Conservation (phyloP, 192 early-diverging fungal species). For the Geosiphon pyriformis region DNA sequence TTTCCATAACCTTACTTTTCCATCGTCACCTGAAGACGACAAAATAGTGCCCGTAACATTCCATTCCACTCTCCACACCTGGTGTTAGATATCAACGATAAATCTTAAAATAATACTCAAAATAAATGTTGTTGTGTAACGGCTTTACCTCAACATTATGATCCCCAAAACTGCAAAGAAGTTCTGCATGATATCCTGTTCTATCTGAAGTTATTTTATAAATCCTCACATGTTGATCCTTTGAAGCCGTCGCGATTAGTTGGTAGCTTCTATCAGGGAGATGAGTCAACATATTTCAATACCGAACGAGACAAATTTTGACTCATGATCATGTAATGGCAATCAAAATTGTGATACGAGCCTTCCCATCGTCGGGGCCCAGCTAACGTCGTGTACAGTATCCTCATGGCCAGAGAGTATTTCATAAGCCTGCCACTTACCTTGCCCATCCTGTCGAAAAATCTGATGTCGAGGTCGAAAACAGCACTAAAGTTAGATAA, state of each 20-base stretch:
- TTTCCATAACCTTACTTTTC: constrained; percentile 78
- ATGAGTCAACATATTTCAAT: background rate
- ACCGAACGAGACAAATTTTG: background rate
- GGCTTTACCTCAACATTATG: constrained; percentile 52
- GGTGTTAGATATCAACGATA: background rate
- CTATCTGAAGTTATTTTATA: constrained; percentile 58
- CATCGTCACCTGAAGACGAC: constrained; percentile 76
- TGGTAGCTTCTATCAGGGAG: constrained; percentile 63
- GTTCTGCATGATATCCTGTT: constrained; percentile 40
- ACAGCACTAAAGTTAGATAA: background rate
- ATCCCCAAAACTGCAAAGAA: constrained; percentile 53
- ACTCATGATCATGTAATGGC: background rate
- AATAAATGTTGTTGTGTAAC: background rate
- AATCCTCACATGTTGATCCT: constrained; percentile 70
- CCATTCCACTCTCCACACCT: constrained; percentile 84
- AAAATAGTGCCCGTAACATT: constrained; percentile 80
- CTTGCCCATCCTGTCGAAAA: constrained; percentile 49
- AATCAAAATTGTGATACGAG: constrained; percentile 11
- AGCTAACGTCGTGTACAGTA: constrained; percentile 62
- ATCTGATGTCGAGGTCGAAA: constrained; percentile 32
- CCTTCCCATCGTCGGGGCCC: constrained; percentile 67
- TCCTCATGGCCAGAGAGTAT: constrained; percentile 55
- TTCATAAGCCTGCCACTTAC: constrained; percentile 60
- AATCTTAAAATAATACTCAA: background rate
- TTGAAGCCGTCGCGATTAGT: constrained; percentile 77